A percentile compares a stretch with the other conserved stretches of the same genome.
Evolutionary conservation across 257 asterid genomes (phyloP).

Genomic region (Verbascum thapsus): DNA sequence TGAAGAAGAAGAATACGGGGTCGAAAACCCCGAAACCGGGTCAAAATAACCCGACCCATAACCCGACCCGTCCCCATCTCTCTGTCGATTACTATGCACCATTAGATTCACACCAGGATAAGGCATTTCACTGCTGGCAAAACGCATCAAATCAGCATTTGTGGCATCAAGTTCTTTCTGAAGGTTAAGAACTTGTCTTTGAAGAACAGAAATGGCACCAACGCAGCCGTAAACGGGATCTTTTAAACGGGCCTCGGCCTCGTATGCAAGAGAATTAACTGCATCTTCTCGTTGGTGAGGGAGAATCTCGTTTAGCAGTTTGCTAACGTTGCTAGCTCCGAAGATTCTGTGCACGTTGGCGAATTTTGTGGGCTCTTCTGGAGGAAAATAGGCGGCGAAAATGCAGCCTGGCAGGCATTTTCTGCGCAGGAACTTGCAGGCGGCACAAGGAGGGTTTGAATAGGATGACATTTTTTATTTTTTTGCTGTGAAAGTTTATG

Average conservation of each 20-base stretch:
- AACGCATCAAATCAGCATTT: slow-evolving; percentile 61
- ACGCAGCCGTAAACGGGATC: slow-evolving; percentile 86
- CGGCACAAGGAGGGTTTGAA: slow-evolving; percentile 83
- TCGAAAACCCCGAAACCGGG: slow-evolving; percentile 32
- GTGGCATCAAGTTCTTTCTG: slow-evolving; percentile 75
- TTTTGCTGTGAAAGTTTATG: slow-evolving; percentile 16
- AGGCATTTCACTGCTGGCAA: slow-evolving; percentile 26
- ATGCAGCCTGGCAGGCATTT: slow-evolving; percentile 69
- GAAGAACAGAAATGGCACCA: slow-evolving; percentile 72
- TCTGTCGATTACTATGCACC: slow-evolving; percentile 16
- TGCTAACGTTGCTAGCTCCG: slow-evolving; percentile 81
- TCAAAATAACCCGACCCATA: slow-evolving; percentile 34
- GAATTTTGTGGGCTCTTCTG: slow-evolving; percentile 78
- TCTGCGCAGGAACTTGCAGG: slow-evolving; percentile 77
- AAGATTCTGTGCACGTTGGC: slow-evolving; percentile 69
- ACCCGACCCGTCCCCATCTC: slow-evolving; percentile 16
- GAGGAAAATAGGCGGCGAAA: slow-evolving; percentile 71
- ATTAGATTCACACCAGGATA: slow-evolving; percentile 10
- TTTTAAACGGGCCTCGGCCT: slow-evolving; percentile 71
- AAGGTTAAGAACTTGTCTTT: slow-evolving; percentile 56
- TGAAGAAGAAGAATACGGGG: slow-evolving; percentile 33
- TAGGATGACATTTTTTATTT: slow-evolving; percentile 65
- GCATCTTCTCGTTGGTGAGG: slow-evolving; percentile 79
- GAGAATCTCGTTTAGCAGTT: slow-evolving; percentile 61
- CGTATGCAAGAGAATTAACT: slow-evolving; percentile 75